Base-by-base conservation (phyloP, 2,329 filamentous ascomycete species). In the Fragosphaeria purpurea region DNA sequence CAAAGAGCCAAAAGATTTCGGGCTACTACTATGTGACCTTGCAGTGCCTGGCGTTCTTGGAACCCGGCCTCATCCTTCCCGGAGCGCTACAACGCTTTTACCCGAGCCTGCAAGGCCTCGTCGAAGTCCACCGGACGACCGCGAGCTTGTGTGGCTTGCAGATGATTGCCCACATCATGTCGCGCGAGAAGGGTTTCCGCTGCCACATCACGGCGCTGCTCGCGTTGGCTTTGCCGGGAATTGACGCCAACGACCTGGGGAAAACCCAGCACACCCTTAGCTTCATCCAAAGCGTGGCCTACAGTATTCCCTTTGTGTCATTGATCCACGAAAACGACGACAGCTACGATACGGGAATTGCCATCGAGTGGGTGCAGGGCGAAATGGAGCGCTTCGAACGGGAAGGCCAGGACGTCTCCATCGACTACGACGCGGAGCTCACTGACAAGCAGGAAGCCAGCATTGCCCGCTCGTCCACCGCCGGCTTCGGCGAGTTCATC, bases 1-100 rank as follows among this genome's bases (percentile, higher is more conserved):
- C 90, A 49, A 98, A 98, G 75, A 95, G 90, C 65, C 84, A 82
- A 51, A 90, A 89, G 46, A 85, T 93, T 4, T 89, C 95, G 63
- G 90, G 85, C 65, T 95, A 90, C 71, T 95, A 91, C 57, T 81
- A 96, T 57, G 89, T 86, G 46, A 88, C 91, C 1, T 74, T 98
- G 46, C 91, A 97, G 65, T 86, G 87, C 50, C 71, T 98, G 49
- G 86, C 93, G 2, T 96, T 86, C 60, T 74, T 98, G 44, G 91
- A 98, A 64, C 94, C 93, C 0, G 83, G 88, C 58, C 73, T 97
- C 59, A 91, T 98, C 53, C 74, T 98, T 2, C 93, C 93, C 0
- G 93, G 94, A 41, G 91, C 93, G 32, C 68, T 98, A 52, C 93
- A 98, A 66, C 80, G 93, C 54, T 97, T 98, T 62, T 98, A 98